Percentiles rank a stretch among this genome's conserved stretches.
Evolutionary conservation across 208 protist species (phyloP).

Genomic region (Acanthamoeba sp.): DNA sequence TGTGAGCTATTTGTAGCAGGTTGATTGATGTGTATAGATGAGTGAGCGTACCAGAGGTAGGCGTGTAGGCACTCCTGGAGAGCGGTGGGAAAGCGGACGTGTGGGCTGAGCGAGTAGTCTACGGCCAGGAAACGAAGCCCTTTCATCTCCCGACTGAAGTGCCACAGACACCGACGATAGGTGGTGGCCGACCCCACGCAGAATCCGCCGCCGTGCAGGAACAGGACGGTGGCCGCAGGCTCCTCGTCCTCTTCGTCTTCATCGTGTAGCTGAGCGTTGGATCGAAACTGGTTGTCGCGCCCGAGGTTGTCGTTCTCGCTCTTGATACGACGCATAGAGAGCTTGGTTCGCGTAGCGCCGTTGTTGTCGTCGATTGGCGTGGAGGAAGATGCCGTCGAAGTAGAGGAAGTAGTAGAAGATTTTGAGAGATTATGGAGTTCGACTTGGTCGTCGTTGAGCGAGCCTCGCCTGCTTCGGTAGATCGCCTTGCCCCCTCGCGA

Average conservation of each 20-base stretch:
- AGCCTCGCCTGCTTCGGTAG: background rate
- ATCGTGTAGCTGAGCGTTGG: background rate
- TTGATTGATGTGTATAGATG: background rate
- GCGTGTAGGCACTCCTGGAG: slow-evolving; percentile 66
- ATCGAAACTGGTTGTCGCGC: background rate
- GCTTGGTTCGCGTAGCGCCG: background rate
- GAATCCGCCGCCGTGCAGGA: slow-evolving; percentile 62
- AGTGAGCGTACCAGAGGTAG: slow-evolving; percentile 19
- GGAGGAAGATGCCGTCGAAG: background rate
- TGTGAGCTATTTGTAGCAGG: background rate
- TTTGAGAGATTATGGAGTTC: background rate
- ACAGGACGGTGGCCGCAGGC: slow-evolving; percentile 26
- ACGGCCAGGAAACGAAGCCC: slow-evolving; percentile 71
- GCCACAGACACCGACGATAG: slow-evolving; percentile 46
- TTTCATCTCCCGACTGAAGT: slow-evolving; percentile 72
- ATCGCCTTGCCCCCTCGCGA: background rate
- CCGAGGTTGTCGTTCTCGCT: slow-evolving; percentile 50
- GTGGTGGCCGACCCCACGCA: slow-evolving; percentile 49
- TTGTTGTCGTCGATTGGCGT: background rate
- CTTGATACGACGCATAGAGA: background rate
- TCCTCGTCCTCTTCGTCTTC: background rate
- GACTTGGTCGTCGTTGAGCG: background rate
- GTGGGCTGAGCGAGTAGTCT: slow-evolving; percentile 63
- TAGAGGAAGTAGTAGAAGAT: background rate
- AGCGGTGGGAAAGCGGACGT: slow-evolving; percentile 62